phyloP scores from a whole-genome alignment of 345 rosid genomes.

The Rhodamnia rubescens region DNA sequence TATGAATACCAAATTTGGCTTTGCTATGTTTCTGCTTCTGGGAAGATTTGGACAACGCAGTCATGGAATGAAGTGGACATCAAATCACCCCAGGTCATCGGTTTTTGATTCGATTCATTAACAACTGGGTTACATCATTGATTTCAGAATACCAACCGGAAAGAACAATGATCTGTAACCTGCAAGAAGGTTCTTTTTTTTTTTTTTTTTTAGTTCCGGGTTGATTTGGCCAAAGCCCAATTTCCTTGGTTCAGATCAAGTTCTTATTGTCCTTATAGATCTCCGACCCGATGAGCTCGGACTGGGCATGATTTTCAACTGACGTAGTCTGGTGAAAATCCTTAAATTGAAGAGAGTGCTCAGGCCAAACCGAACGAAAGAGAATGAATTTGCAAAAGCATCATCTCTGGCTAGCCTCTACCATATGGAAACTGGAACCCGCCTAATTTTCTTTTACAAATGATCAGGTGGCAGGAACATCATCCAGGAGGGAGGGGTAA shows the following conservation, averaged over 20 bases:
- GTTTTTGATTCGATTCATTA: not conserved
- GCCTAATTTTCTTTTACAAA: not conserved
- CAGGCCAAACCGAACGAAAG: not conserved
- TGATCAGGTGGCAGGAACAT: not conserved
- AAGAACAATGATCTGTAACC: not conserved
- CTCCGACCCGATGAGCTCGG: not conserved
- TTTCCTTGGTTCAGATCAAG: not conserved
- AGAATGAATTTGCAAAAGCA: not conserved
- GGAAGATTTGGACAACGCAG: not conserved
- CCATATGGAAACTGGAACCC: not conserved
- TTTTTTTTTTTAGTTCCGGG: not conserved
- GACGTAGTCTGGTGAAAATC: not conserved
- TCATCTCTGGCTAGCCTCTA: not conserved
- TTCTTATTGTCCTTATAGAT: not conserved
- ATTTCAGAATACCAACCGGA: not conserved
- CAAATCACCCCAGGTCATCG: not conserved
- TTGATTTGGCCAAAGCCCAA: not conserved
- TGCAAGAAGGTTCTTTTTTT: not conserved
- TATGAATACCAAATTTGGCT: not conserved
- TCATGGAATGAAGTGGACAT: not conserved
- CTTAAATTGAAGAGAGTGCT: not conserved
- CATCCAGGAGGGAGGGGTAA: not conserved
- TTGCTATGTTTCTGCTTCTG: not conserved
- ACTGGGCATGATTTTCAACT: not conserved
- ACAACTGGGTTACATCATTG: not conserved